Evolutionary conservation across 139 green algal species (phyloP).

Genomic region (Picochlorum costavermella): DNA sequence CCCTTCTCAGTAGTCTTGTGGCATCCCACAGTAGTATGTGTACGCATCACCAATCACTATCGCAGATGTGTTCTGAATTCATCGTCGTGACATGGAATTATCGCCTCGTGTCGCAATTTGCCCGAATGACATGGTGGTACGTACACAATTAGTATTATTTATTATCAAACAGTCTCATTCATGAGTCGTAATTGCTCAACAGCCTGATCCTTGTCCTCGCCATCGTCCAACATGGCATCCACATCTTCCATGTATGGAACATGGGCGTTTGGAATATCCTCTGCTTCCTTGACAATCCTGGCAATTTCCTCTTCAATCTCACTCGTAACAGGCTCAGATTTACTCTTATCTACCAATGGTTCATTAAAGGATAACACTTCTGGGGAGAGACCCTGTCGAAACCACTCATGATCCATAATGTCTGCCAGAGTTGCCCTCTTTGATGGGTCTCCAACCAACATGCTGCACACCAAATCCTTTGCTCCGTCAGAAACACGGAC

Average conservation of each 20-base stretch:
- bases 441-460: slow-evolving; percentile 58
- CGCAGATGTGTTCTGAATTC: too few relatives aligned
- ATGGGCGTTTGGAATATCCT: background rate
- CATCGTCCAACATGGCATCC: slow-evolving; percentile 10
- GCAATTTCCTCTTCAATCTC: slow-evolving; percentile 40
- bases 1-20: too few relatives aligned
- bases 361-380: slow-evolving; percentile 30
- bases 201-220: background rate
- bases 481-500: slow-evolving; percentile 19
- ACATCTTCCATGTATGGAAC: slow-evolving; percentile 10
- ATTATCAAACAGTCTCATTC: background rate
- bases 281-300: slow-evolving; percentile 29
- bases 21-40: too few relatives aligned
- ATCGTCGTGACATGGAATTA: too few relatives aligned
- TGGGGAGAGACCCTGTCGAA: slow-evolving; percentile 27
- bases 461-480: slow-evolving; percentile 54
- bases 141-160: too few relatives aligned
- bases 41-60: too few relatives aligned
- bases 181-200: background rate
- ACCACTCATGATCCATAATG: slow-evolving; percentile 47
- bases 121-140: too few relatives aligned
- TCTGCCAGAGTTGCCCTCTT: slow-evolving; percentile 60
- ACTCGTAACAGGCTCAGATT: background rate
- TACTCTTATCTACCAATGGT: slow-evolving; percentile 13
- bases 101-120: too few relatives aligned